Base-by-base conservation (phyloP, 306 rosid genomes). In the Cucurbita maxima region DNA sequence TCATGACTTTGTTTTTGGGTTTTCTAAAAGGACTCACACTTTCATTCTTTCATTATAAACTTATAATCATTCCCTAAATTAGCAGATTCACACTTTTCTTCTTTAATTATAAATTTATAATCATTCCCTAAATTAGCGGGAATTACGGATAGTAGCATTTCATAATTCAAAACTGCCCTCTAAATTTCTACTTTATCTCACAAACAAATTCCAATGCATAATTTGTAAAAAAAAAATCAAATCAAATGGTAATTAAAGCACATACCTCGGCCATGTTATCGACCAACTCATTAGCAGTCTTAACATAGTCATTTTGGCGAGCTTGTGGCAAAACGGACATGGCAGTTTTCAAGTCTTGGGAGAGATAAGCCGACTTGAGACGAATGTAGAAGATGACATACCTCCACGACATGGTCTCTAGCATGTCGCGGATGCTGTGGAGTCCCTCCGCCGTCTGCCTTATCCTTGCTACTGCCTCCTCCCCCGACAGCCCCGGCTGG, bases 361-460 rank as follows among this genome's bases (percentile, higher is more conserved):
- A 84, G 50, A 94, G 97, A 79, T 93, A 90, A 0, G 92, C 84
- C 60, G 88, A 83, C 54, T 93, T 93, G 0, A 90, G 66, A 0
- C 98, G 81, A 20, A 94, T 85, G 78, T 94, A 90, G 69, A 90
- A 94, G 43, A 94, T 64, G 45, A 90, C 88, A 43, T 94, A 93
- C 83, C 97, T 90, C 98, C 98, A 93, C 12, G 97, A 80, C 94
- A 88, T 86, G 36, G 80, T 86, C 54, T 94, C 98, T 80, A 94
- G 69, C 87, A 85, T 87, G 45, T 93, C 94, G 78, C 98, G 85
- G 2, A 93, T 83, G 77, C 88, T 81, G 30, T 87, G 98, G 0
- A 94, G 72, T 57, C 98, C 98, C 71, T 94, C 97, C 1, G 97
- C 92, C 0, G 98, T 94, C 55, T 90, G 97, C 74, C 71, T 94